phyloP scores from a whole-genome alignment of 805 yeast genomes.

The Yamadazyma kitorensis region DNA sequence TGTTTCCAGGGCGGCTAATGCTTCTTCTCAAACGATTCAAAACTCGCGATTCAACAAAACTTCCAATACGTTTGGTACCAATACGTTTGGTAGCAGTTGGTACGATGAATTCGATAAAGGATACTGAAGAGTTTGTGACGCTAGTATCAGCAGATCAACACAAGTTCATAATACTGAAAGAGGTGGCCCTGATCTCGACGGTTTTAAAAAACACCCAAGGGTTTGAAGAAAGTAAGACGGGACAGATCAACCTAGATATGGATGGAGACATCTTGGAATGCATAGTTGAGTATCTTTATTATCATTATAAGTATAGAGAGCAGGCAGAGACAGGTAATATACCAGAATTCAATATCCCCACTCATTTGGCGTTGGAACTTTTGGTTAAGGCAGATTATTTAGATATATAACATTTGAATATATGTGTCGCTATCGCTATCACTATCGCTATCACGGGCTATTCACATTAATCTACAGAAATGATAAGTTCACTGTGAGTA shows the following conservation, averaged over 20 bases:
- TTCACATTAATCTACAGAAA: not conserved
- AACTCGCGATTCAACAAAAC: no score
- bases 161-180: constrained; percentile 58
- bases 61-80: no score
- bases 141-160: constrained; percentile 73
- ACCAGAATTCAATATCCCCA: constrained; percentile 88
- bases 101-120: no score
- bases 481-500: not conserved
- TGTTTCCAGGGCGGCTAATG: no score
- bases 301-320: constrained; percentile 64
- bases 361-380: constrained; percentile 89
- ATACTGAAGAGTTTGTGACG: constrained; percentile 45
- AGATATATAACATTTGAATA: constrained; percentile 43
- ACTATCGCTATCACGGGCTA: not conserved
- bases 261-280: constrained; percentile 72
- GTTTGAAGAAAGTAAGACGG: constrained; percentile 56
- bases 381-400: constrained; percentile 90
- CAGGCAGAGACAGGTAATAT: constrained; percentile 50
- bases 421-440: not conserved
- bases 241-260: constrained; percentile 60
- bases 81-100: no score
- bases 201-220: constrained; percentile 49
- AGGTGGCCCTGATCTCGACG: constrained; percentile 74
- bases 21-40: no score
- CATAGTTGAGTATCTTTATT: constrained; percentile 81